A percentile compares a stretch with the other conserved stretches of the same genome.
phyloP scores from a whole-genome alignment of 2,329 filamentous ascomycete genomes.

The Boeremia lycopersici region DNA sequence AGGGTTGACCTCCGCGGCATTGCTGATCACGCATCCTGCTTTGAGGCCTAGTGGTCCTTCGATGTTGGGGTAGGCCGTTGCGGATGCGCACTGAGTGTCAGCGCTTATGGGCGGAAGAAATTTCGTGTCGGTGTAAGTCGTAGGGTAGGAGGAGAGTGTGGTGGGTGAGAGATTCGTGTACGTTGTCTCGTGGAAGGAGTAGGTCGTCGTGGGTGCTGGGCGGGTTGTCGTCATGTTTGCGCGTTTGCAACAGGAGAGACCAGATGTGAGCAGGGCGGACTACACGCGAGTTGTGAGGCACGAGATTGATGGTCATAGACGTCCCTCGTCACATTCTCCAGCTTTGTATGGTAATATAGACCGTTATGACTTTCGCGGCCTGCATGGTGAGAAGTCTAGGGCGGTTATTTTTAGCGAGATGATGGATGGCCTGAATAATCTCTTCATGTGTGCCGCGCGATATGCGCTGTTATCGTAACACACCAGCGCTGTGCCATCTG shows the following conservation, averaged over 20 bases:
- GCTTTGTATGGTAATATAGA: not conserved
- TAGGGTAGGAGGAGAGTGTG: not conserved
- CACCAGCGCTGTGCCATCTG: not conserved
- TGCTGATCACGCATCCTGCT: constrained; percentile 27
- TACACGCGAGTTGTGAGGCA: not conserved
- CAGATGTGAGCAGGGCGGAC: not conserved
- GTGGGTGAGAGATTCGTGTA: not conserved
- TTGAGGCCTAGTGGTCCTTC: not conserved
- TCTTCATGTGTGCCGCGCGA: not conserved
- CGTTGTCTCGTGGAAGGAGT: not conserved
- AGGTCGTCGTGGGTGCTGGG: constrained; percentile 1
- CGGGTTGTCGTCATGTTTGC: not conserved
- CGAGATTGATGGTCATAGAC: not conserved
- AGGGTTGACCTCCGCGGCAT: constrained; percentile 24
- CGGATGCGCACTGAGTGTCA: not conserved
- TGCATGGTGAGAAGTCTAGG: not conserved
- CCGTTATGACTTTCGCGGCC: not conserved
- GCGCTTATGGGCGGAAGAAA: not conserved
- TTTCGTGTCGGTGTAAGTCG: not conserved
- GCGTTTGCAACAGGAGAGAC: not conserved
- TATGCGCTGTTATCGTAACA: not conserved
- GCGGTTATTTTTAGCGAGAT: not conserved
- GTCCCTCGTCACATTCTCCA: not conserved
- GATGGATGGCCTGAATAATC: not conserved
- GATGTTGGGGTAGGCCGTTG: not conserved